These are phyloP conservation scores for Protoeuglena noctilucae DNA, from an alignment of 139 green algal genomes.

Conservation along the genomic window DNA sequence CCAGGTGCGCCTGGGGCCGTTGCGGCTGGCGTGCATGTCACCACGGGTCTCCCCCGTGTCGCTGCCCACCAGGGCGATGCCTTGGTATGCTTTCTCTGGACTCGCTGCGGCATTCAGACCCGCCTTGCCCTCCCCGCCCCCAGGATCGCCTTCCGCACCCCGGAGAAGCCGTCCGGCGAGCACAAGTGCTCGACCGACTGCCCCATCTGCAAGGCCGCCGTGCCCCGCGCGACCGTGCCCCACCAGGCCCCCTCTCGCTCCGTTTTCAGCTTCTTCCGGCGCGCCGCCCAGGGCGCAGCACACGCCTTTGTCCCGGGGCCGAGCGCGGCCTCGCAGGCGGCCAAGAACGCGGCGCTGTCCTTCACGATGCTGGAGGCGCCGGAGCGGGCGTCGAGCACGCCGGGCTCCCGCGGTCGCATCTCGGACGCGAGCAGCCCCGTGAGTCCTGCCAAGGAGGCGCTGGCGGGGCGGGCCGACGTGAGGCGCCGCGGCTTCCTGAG, in stretches of 20 bases:
- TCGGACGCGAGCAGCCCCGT: neutral
- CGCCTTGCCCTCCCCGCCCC: neutral
- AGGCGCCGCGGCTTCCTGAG: conserved; percentile 12
- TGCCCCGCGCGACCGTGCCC: too few relatives aligned
- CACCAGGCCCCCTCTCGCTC: too few relatives aligned
- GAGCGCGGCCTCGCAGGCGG: too few relatives aligned
- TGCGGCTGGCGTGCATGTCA: neutral
- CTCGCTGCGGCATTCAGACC: neutral
- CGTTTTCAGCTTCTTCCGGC: too few relatives aligned
- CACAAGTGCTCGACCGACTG: too few relatives aligned
- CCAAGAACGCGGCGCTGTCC: too few relatives aligned
- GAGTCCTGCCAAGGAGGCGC: neutral
- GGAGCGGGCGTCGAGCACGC: too few relatives aligned
- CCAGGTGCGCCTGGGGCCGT: conserved; percentile 17
- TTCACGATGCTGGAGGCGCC: too few relatives aligned
- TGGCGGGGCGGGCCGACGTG: conserved; percentile 11
- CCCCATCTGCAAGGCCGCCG: too few relatives aligned
- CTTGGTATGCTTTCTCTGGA: neutral
- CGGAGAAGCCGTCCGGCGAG: too few relatives aligned
- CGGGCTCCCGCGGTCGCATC: neutral
- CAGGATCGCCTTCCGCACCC: neutral
- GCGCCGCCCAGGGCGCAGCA: too few relatives aligned
- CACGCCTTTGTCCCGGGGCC: too few relatives aligned
- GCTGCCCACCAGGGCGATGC: neutral
- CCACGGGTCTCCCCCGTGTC: neutral